Conservation (phyloP, 495 filamentous ascomycete species). For the Clohesyomyces aquaticus region DNA sequence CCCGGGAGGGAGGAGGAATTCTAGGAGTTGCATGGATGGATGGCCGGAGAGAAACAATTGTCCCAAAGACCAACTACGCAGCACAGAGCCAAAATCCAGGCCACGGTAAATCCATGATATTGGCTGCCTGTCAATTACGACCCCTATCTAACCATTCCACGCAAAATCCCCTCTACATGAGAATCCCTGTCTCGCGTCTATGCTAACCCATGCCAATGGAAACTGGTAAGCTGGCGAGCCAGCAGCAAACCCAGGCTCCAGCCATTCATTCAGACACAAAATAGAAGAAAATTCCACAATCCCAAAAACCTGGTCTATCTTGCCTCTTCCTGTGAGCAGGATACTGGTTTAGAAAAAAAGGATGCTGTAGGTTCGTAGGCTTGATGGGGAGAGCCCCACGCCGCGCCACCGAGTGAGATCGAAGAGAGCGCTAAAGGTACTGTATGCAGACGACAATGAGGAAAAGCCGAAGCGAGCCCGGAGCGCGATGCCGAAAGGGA, state of each 20-base stretch:
- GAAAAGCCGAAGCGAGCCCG: too few species aligned
- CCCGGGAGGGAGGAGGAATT: not conserved
- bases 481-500: not conserved
- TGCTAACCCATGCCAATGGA: constrained; percentile 40
- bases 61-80: too few species aligned
- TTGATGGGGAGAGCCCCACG: not conserved
- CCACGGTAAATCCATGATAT: too few species aligned
- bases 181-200: constrained; percentile 56
- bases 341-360: too few species aligned
- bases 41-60: too few species aligned
- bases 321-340: not conserved
- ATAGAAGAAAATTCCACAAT: constrained; percentile 13
- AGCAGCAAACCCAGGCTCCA: not conserved
- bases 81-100: too few species aligned
- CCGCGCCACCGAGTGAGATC: too few species aligned
- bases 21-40: too few species aligned
- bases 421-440: not conserved
- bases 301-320: constrained; percentile 9
- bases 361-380: too few species aligned
- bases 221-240: too few species aligned
- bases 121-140: not conserved
- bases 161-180: constrained; percentile 57
- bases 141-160: constrained; percentile 18
- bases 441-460: too few species aligned
- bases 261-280: constrained; percentile 11